Evolutionary conservation across 2,329 filamentous ascomycete genomes (phyloP).

Genomic region (Neofusicoccum umdonicola): DNA sequence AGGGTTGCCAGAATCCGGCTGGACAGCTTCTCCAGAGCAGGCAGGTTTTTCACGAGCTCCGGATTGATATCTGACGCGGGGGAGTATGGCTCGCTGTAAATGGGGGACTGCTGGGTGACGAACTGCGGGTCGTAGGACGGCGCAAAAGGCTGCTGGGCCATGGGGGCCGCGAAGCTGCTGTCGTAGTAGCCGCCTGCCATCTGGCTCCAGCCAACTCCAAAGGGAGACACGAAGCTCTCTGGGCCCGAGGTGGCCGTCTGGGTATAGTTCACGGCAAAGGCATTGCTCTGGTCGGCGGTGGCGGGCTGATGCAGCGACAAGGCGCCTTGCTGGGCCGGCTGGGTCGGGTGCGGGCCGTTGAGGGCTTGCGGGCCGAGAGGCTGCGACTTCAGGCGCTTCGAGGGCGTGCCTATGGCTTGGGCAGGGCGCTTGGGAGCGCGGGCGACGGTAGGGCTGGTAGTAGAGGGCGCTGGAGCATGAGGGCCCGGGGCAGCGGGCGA

Average conservation of each 20-base stretch:
- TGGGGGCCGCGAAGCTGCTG: neutral
- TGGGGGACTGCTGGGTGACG: slow-evolving; percentile 4
- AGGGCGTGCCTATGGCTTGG: slow-evolving; percentile 2
- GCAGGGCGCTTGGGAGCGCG: slow-evolving; percentile 15
- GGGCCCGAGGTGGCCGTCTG: slow-evolving; percentile 2
- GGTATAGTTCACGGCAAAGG: slow-evolving; percentile 15
- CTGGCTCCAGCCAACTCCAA: slow-evolving; percentile 10
- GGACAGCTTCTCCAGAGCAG: slow-evolving; percentile 42
- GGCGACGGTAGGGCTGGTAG: slow-evolving; percentile 1
- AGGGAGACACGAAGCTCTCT: slow-evolving; percentile 5
- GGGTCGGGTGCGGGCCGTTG: neutral
- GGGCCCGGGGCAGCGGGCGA: slow-evolving; percentile 3
- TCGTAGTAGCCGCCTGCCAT: slow-evolving; percentile 12
- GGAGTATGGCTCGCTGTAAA: slow-evolving; percentile 14
- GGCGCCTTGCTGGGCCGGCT: neutral
- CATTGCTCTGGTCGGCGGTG: slow-evolving; percentile 10
- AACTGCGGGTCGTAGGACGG: slow-evolving; percentile 12
- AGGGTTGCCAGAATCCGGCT: slow-evolving; percentile 59
- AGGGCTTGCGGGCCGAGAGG: slow-evolving; percentile 5
- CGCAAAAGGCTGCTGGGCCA: slow-evolving; percentile 8
- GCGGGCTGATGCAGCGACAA: slow-evolving; percentile 4
- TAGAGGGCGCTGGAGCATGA: slow-evolving; percentile 5
- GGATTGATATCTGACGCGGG: neutral
- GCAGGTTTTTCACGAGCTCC: slow-evolving; percentile 1
- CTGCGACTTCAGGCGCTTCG: slow-evolving; percentile 17